Evolutionary conservation across 805 yeast genomes (phyloP).

Genomic region (Cyberlindnera americana): DNA sequence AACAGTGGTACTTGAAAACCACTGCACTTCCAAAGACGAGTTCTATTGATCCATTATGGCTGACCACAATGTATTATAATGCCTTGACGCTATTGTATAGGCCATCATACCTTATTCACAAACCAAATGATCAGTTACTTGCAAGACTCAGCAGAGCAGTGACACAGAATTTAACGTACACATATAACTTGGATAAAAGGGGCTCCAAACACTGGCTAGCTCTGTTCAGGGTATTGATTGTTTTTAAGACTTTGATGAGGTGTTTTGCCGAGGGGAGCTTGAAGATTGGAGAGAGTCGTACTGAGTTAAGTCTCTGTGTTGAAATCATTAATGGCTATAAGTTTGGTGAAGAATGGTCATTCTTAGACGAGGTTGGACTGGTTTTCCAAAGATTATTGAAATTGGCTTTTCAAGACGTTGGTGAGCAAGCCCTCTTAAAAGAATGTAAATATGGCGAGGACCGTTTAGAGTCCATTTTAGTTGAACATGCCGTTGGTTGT

Average conservation of each 20-base stretch:
- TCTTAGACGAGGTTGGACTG: conserved; percentile 43
- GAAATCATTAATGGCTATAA: conserved; percentile 44
- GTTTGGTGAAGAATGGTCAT: conserved; percentile 43
- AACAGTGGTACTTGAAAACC: conserved; percentile 33
- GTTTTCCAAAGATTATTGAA: conserved; percentile 45
- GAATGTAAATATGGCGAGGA: conserved; percentile 43
- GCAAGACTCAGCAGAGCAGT: conserved; percentile 43
- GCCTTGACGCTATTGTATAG: conserved; percentile 43
- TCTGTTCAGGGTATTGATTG: conserved; percentile 44
- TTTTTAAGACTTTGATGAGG: conserved; percentile 44
- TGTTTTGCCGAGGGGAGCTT: conserved; percentile 47
- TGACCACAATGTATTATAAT: conserved; percentile 43
- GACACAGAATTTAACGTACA: conserved; percentile 43
- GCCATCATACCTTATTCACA: conserved; percentile 46
- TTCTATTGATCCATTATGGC: conserved; percentile 27
- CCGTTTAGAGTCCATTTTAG: conserved; percentile 43
- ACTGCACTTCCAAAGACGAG: conserved; percentile 15
- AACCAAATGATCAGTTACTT: conserved; percentile 38
- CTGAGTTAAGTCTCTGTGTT: conserved; percentile 45
- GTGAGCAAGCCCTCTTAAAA: conserved; percentile 34
- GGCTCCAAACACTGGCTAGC: conserved; percentile 40
- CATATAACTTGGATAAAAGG: conserved; percentile 40
- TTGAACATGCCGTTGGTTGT: conserved; percentile 44
- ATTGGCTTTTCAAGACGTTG: conserved; percentile 41
- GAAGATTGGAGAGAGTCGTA: conserved; percentile 43